Evolutionary conservation across 352 stramenopile genomes (phyloP).

Genomic region (Chrysophaeum taylorii): DNA sequence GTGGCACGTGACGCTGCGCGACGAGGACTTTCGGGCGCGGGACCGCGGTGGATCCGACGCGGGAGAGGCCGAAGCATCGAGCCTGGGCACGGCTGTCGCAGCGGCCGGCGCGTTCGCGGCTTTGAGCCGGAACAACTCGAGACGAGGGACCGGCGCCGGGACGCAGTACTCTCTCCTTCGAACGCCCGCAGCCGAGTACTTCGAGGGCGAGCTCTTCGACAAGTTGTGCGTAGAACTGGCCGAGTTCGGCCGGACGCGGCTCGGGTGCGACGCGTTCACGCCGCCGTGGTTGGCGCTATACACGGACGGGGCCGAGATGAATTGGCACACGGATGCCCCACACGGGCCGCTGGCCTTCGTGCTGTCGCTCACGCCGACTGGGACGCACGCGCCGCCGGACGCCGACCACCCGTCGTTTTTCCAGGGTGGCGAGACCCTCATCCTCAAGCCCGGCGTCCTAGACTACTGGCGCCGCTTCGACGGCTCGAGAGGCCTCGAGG

Average conservation of each 20-base stretch:
- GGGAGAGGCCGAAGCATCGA: neutral
- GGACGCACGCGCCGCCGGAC: neutral
- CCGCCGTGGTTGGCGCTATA: slow-evolving; percentile 34
- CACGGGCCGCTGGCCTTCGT: slow-evolving; percentile 30
- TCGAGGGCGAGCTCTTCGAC: neutral
- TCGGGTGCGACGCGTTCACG: slow-evolving; percentile 28
- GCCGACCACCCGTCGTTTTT: slow-evolving; percentile 17
- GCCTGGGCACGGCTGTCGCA: neutral
- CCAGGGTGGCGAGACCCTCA: slow-evolving; percentile 31
- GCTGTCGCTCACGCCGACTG: slow-evolving; percentile 15
- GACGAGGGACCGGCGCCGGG: neutral
- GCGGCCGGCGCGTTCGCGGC: neutral
- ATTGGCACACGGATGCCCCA: slow-evolving; percentile 28
- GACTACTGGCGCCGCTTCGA: slow-evolving; percentile 32
- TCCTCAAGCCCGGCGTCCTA: slow-evolving; percentile 25
- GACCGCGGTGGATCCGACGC: neutral
- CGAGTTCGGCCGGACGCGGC: neutral
- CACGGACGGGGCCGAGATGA: slow-evolving; percentile 27
- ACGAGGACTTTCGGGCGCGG: neutral
- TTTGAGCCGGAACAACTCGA: neutral
- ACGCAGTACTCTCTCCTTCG: neutral
- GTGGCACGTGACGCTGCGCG: neutral
- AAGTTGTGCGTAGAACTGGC: neutral
- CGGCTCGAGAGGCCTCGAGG: slow-evolving; percentile 18
- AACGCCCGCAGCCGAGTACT: neutral